Evolutionary conservation across 345 rosid species (phyloP).

Genomic region (Eucalyptus lansdowneana): DNA sequence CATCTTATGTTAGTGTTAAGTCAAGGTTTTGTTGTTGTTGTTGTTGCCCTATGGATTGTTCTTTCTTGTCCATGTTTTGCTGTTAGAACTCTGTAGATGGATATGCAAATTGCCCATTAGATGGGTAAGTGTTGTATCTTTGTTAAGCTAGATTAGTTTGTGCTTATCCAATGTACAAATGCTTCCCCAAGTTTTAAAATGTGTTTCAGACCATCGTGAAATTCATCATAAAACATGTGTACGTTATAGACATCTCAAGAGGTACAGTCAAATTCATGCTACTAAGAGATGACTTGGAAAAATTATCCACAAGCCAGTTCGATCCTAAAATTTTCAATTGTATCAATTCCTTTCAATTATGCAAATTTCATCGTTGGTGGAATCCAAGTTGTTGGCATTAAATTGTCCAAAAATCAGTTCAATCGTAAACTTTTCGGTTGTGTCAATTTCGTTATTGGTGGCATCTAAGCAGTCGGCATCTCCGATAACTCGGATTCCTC

Average conservation of each 20-base stretch:
- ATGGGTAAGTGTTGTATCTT: not conserved
- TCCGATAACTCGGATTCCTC: not conserved
- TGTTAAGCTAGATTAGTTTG: not conserved
- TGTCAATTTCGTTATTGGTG: not conserved
- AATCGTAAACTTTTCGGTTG: accelerated
- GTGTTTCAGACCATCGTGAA: not conserved
- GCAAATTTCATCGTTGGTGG: too few species aligned
- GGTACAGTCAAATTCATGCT: not conserved
- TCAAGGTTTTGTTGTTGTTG: not conserved
- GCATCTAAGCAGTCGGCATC: not conserved
- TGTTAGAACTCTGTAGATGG: not conserved
- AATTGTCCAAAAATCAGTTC: accelerated
- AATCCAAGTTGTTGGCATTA: too few species aligned
- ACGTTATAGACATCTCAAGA: not conserved
- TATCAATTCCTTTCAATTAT: too few species aligned
- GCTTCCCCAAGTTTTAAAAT: not conserved
- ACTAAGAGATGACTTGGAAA: accelerated
- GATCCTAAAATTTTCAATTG: accelerated
- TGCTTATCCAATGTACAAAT: not conserved
- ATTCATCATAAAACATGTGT: not conserved
- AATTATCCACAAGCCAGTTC: accelerated
- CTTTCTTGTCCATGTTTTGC: not conserved
- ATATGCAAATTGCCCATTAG: not conserved
- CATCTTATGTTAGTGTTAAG: not conserved
- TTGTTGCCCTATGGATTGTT: not conserved